Evolutionary conservation across 78 protist species (phyloP).

Genomic region (Paratrimastix pyriformis): DNA sequence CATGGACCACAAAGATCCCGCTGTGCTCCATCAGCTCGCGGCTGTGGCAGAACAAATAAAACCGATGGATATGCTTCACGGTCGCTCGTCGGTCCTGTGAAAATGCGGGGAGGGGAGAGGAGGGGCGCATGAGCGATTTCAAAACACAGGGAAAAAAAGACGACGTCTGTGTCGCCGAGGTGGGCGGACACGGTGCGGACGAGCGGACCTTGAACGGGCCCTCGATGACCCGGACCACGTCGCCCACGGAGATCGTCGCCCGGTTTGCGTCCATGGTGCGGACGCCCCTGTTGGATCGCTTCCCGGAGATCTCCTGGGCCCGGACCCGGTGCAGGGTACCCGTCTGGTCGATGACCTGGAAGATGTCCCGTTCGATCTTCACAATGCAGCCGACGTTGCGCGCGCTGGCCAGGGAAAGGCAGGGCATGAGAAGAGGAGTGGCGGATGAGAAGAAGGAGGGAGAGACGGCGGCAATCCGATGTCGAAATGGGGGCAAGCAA

Average conservation of each 20-base stretch:
- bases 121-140: too few relatives aligned
- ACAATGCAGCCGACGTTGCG: slow-evolving; percentile 32
- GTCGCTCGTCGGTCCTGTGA: slow-evolving; percentile 12
- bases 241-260: background rate
- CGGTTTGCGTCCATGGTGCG: background rate
- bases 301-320: background rate
- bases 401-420: too few relatives aligned
- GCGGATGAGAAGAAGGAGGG: too few relatives aligned
- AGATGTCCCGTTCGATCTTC: slow-evolving; percentile 20
- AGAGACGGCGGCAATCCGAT: too few relatives aligned
- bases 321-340: background rate
- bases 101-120: too few relatives aligned
- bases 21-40: slow-evolving; percentile 5
- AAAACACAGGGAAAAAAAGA: too few relatives aligned
- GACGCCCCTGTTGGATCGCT: background rate
- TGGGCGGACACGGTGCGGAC: too few relatives aligned
- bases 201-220: too few relatives aligned
- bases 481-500: too few relatives aligned
- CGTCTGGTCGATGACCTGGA: slow-evolving; percentile 3
- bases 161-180: too few relatives aligned
- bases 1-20: slow-evolving; percentile 37
- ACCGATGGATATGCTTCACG: slow-evolving; percentile 38
- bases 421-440: too few relatives aligned
- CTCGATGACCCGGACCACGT: background rate
- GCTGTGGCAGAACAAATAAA: slow-evolving; percentile 20